Base-by-base conservation (phyloP, 2,329 filamentous ascomycete species). In the Pseudodiploospora longispora region DNA sequence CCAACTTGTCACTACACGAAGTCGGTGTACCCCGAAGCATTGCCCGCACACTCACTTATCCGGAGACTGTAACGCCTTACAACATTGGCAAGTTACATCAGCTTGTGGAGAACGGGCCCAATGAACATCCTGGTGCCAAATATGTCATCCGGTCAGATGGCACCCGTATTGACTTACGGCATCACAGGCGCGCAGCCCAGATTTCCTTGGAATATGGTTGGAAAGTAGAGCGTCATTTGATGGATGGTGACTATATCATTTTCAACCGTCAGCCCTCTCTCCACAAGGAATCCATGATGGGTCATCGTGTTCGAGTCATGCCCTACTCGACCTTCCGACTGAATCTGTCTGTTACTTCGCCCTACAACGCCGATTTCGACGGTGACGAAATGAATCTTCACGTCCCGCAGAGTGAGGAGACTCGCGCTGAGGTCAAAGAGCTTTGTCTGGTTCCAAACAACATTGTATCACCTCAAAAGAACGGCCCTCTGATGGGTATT, bases 221-320 rank as follows among this genome's bases (percentile, higher is more conserved):
- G 91, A 97, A 96, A 63, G 94, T 99, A 32, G 93, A 99, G 68
- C 85, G 93, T 50, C 93, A 99, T 67, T 80, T 99, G 52, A 83
- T 95, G 58, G 88, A 95, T 58, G 91, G 91, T 46, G 93, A 99
- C 66, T 94, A 88, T 53, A 97, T 99, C 68, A 90, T 98, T 60
- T 99, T 99, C 80, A 99, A 98, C 66, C 93, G 93, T 75, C 93
- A 99, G 63, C 93, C 93, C 1, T 99, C 93, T 32, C 75, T 99
- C 59, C 93, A 99, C 76, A 99, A 99, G 68, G 93, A 98, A 63
- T 98, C 93, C 48, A 99, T 98, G 93, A 98, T 98, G 94, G 93
- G 88, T 66, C 93, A 99, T 68, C 83, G 88, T 56, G 93, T 98
- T 51, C 84, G 85, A 48, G 93, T 99, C 49, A 97, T 98, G 90